phyloP scores from a whole-genome alignment of 208 protist genomes.

The Crithidia sp. region DNA sequence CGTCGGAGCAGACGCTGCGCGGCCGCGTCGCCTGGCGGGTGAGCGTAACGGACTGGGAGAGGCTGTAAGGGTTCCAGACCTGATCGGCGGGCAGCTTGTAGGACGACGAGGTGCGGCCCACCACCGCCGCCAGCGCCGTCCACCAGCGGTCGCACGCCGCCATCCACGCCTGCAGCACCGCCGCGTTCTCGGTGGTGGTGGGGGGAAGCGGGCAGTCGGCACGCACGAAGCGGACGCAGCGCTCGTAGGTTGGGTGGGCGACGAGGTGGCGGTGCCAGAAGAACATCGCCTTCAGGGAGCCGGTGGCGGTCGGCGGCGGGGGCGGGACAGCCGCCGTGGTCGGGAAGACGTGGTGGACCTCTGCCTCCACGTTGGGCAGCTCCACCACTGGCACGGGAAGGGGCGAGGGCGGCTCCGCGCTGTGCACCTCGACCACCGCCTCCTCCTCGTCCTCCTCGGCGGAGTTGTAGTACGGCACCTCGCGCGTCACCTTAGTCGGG shows the following conservation, averaged over 20 bases:
- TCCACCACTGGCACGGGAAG: background rate
- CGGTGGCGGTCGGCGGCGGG: conserved; percentile 4
- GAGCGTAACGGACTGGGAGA: conserved; percentile 6
- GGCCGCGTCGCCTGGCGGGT: background rate
- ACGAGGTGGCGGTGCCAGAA: conserved; percentile 25
- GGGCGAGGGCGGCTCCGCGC: no score
- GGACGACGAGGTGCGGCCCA: background rate
- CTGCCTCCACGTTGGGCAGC: conserved; percentile 30
- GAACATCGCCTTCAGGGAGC: background rate
- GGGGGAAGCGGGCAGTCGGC: conserved; percentile 3
- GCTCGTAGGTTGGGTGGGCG: conserved; percentile 9
- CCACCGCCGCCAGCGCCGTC: conserved; percentile 1
- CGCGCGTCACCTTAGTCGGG: background rate
- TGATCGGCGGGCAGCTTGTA: conserved; percentile 6
- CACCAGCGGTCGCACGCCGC: conserved; percentile 19
- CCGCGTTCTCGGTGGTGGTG: background rate
- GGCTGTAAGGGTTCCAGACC: conserved; percentile 33
- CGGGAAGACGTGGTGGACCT: conserved; percentile 21
- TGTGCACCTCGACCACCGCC: conserved; percentile 1
- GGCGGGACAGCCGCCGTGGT: conserved; percentile 3
- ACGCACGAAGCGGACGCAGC: conserved; percentile 5
- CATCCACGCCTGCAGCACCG: conserved; percentile 5
- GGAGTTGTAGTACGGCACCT: conserved; percentile 18
- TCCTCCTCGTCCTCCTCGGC: conserved; percentile 16
- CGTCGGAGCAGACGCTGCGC: background rate